Base-by-base conservation (phyloP, 352 stramenopile genomes). In the Pythium aquatile region DNA sequence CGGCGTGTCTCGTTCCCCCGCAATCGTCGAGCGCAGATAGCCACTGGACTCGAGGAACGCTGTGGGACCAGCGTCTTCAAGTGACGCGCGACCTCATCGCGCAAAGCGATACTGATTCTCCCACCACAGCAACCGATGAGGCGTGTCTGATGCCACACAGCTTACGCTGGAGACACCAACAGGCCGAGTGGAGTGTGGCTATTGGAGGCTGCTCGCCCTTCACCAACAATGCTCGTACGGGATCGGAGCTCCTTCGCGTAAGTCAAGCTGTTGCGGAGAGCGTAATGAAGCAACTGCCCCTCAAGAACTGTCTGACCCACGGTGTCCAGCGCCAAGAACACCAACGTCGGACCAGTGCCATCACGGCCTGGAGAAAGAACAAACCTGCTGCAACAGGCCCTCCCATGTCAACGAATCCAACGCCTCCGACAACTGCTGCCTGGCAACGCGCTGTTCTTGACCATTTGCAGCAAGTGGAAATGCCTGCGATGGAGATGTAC, bases 401-500 rank as follows among this genome's bases (percentile, higher is more conserved):
- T 5, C 24, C n/a, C 1, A 11, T 20, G 20, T 30, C 8, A 14
- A 8, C 9, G 11, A 30, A 28, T 30, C 14, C 44, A 32, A 3
- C 17, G 11, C 16, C 40, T 8, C 13, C 9, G 3, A 14, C 16
- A 2, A 16, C 8, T 28, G 32, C 63, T 54, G 46, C 2, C 4
- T 80, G 75, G 65, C n/a, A 68, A 20, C 56, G 67, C 3, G 68
- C 73, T 26, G 44, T 76, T 16, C 49, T 69, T 3, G 53, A 67
- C 3, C 76, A 89, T 40, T 60, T 89, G 29, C 60, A 73, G 26
- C 58, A 76, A 24, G 62, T 79, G 5, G 78, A 89, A 32, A 56
- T 89, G 5, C 76, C 76, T n/a, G 74, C 72, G 1, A 80, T 89
- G 65, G 76, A 81, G 28, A 39, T 44, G 2, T 85, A 86, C 48